These are phyloP conservation scores for Boletales sp. DNA, from an alignment of 768 basidiomycete species.

Conservation along the genomic window DNA sequence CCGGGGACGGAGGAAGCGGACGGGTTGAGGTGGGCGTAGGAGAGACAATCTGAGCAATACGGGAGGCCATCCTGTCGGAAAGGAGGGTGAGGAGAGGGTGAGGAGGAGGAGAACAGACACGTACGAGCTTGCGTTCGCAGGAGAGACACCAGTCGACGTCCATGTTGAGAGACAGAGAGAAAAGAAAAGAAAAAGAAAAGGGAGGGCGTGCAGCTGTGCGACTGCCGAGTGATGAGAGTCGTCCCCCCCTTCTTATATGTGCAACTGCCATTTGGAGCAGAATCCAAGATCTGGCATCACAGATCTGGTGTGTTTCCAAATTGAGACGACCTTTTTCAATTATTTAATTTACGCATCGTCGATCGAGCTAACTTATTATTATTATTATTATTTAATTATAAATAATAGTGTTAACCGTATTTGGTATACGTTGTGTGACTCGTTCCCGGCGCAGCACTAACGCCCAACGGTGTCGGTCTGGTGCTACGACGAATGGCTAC, in stretches of 20 bases:
- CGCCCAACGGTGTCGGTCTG: background rate
- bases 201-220: conserved; percentile 20
- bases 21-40: conserved; percentile 36
- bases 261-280: conserved; percentile 20
- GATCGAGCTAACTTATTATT: conserved; percentile 25
- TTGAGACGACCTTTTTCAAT: conserved; percentile 25
- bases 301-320: conserved; percentile 17
- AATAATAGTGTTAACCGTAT: conserved; percentile 2
- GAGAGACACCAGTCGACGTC: conserved; percentile 72
- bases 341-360: conserved; percentile 35
- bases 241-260: conserved; percentile 26
- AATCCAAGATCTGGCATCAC: conserved; percentile 14
- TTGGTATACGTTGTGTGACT: background rate
- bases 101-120: conserved; percentile 20
- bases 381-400: too few relatives aligned
- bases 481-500: conserved; percentile 8
- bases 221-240: background rate
- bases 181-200: background rate
- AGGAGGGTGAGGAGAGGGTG: background rate
- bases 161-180: conserved; percentile 32
- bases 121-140: conserved; percentile 57
- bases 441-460: conserved; percentile 20
- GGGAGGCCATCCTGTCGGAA: conserved; percentile 25
- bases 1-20: conserved; percentile 10
- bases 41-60: conserved; percentile 53